phyloP scores from a whole-genome alignment of 1,284 basidiomycete species.

The Phenoliferia sp. region DNA sequence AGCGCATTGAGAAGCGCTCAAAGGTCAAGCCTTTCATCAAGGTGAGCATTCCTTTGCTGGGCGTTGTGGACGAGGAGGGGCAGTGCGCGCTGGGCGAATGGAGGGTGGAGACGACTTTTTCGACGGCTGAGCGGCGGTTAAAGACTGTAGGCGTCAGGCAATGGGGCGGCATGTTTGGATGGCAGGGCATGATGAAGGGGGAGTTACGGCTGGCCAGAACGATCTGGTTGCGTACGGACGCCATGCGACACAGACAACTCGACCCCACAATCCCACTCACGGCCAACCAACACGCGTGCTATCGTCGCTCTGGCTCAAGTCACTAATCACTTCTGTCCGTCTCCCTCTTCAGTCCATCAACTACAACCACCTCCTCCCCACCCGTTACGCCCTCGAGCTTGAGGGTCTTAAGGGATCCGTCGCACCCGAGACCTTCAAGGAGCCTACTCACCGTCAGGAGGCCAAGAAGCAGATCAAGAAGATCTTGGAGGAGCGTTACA shows the following conservation, averaged over 20 bases:
- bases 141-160: neutral
- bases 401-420: slow-evolving; percentile 85
- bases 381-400: slow-evolving; percentile 90
- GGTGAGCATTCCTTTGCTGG: slow-evolving; percentile 51
- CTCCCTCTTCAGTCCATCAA: slow-evolving; percentile 63
- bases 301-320: neutral
- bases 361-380: slow-evolving; percentile 96
- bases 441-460: slow-evolving; percentile 83
- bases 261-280: too few species aligned
- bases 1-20: slow-evolving; percentile 81
- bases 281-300: neutral
- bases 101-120: neutral
- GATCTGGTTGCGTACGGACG: too few species aligned
- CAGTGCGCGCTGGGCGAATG: neutral
- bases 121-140: neutral
- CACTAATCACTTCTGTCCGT: neutral
- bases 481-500: slow-evolving; percentile 86
- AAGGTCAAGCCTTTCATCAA: slow-evolving; percentile 99
- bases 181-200: neutral
- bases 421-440: slow-evolving; percentile 84
- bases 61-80: neutral
- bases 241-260: too few species aligned
- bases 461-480: slow-evolving; percentile 96
- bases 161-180: neutral
- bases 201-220: too few species aligned